Conservation (phyloP, 768 basidiomycete genomes). For the Arthromyces matolae region DNA sequence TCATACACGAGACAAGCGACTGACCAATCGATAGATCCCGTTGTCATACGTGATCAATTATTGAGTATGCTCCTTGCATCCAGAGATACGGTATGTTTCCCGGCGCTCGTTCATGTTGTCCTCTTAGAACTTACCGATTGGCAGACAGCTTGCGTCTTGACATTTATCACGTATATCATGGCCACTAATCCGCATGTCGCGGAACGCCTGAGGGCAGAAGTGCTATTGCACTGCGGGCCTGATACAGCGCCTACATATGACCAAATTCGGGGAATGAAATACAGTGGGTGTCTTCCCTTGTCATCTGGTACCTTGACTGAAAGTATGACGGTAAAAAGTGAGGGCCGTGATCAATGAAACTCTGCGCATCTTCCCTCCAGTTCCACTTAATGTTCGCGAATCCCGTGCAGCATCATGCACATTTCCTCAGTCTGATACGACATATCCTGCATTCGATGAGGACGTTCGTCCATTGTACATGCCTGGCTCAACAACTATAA, state of each 20-base stretch:
- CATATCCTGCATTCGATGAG: constrained; percentile 32
- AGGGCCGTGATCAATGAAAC: constrained; percentile 79
- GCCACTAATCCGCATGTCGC: constrained; percentile 59
- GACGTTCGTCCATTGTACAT: constrained; percentile 49
- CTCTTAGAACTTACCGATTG: too few species aligned
- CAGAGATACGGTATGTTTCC: constrained; percentile 62
- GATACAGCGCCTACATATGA: constrained; percentile 50
- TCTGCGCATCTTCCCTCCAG: constrained; percentile 73
- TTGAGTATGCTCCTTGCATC: constrained; percentile 75
- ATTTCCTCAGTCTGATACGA: constrained; percentile 49
- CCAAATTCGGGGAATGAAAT: constrained; percentile 56
- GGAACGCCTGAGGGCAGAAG: constrained; percentile 53
- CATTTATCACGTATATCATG: constrained; percentile 68
- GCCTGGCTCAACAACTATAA: constrained; percentile 53
- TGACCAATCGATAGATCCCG: too few species aligned
- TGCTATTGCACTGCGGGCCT: constrained; percentile 51
- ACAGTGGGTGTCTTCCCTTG: constrained; percentile 40
- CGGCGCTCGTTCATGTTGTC: too few species aligned
- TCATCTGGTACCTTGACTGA: background rate
- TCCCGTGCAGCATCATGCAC: constrained; percentile 44
- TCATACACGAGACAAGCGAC: too few species aligned
- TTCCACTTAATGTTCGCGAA: constrained; percentile 69
- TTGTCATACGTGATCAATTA: constrained; percentile 71
- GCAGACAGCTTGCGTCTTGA: constrained; percentile 67
- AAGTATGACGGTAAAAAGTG: constrained; percentile 38